A percentile compares a stretch with the other conserved stretches of the same genome.
These are phyloP conservation scores for Poa pratensis DNA, from an alignment of 176 grass and related monocot species.

Conservation along the genomic window DNA sequence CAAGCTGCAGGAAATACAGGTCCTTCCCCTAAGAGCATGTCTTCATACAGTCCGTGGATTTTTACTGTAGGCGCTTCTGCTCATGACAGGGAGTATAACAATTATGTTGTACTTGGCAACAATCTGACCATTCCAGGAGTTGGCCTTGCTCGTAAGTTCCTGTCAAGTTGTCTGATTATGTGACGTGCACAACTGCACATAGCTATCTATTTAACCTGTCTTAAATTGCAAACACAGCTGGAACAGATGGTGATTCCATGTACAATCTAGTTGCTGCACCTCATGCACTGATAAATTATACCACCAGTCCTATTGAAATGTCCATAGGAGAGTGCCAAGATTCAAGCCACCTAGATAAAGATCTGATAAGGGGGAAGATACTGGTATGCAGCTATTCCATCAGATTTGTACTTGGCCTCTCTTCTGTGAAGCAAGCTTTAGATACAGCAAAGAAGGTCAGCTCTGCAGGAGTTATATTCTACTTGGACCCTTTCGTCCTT, in stretches of 20 bases:
- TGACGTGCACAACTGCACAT: background rate
- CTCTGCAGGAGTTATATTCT: conserved; percentile 86
- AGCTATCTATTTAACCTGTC: conserved; percentile 14
- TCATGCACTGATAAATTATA: conserved; percentile 77
- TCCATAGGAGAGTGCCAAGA: conserved; percentile 94
- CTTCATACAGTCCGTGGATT: conserved; percentile 96
- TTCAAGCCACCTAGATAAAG: conserved; percentile 67
- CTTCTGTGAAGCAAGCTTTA: conserved; percentile 95
- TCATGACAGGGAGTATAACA: conserved; percentile 91
- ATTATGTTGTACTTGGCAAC: conserved; percentile 87
- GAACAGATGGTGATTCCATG: conserved; percentile 82
- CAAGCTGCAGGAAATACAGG: conserved; percentile 98
- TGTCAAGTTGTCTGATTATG: conserved; percentile 25
- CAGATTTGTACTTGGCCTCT: conserved; percentile 94
- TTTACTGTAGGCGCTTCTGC: conserved; percentile 96
- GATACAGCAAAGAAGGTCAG: conserved; percentile 87
- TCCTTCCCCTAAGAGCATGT: conserved; percentile 88
- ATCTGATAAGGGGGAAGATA: conserved; percentile 82
- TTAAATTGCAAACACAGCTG: conserved; percentile 68
- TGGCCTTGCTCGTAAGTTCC: conserved; percentile 90
- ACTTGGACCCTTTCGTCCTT: conserved; percentile 96
- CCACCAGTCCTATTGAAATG: conserved; percentile 57
- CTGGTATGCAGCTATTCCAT: conserved; percentile 96
- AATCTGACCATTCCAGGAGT: conserved; percentile 88
- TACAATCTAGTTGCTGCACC: conserved; percentile 82